Evolutionary conservation across 73 alveolate genomes (phyloP).

Genomic region (Urostyla sp.): DNA sequence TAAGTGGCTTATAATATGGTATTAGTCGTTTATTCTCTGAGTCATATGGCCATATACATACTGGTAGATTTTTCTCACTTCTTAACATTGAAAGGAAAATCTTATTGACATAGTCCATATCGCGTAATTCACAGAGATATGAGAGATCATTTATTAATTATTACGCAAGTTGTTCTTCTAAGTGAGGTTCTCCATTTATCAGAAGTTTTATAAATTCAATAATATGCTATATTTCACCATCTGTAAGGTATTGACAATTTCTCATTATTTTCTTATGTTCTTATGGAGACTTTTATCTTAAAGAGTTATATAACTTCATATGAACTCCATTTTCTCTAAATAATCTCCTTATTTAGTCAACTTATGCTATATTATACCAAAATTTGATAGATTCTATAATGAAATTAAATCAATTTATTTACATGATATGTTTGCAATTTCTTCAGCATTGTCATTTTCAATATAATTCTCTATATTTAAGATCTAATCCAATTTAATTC

Average conservation of each 20-base stretch:
- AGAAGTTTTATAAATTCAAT: slow-evolving; percentile 50
- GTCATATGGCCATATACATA: slow-evolving; percentile 63
- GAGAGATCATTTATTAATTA: slow-evolving; percentile 36
- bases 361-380: slow-evolving; percentile 40
- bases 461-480: too few relatives aligned
- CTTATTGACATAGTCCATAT: slow-evolving; percentile 59
- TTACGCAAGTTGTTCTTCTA: slow-evolving; percentile 45
- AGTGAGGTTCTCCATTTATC: slow-evolving; percentile 23
- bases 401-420: too few relatives aligned
- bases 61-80: slow-evolving; percentile 59
- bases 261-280: neutral
- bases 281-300: neutral
- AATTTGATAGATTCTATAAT: too few relatives aligned
- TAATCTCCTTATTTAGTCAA: neutral
- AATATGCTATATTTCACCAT: neutral
- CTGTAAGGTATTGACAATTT: neutral
- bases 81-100: slow-evolving; percentile 52
- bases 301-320: slow-evolving; percentile 28
- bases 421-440: too few relatives aligned
- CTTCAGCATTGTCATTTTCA: too few relatives aligned
- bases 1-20: slow-evolving; percentile 22
- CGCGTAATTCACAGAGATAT: slow-evolving; percentile 42
- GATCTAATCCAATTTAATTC: slow-evolving; percentile 12
- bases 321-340: slow-evolving; percentile 24
- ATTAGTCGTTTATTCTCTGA: slow-evolving; percentile 29